Conservation (phyloP, 768 basidiomycete genomes). For the Phylloporus arenicola region DNA sequence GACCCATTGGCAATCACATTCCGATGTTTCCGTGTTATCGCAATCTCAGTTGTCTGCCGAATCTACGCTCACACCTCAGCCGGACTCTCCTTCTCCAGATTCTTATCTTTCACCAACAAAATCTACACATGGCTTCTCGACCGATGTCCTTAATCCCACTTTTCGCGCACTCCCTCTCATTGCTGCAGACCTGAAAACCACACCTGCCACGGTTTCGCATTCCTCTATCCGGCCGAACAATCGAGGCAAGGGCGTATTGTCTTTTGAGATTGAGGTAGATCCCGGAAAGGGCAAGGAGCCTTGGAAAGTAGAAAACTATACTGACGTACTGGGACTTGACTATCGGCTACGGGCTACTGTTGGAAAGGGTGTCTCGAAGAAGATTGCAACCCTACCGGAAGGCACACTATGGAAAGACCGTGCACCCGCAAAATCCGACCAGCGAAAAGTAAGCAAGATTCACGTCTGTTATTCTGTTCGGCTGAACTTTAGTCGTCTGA, state of each 20-base stretch:
- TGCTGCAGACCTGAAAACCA: conserved; percentile 65
- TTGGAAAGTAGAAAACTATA: conserved; percentile 92
- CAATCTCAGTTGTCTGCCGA: conserved; percentile 24
- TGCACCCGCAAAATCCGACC: conserved; percentile 94
- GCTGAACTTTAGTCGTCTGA: conserved; percentile 32
- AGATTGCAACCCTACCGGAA: conserved; percentile 79
- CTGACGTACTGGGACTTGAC: conserved; percentile 88
- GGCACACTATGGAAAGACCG: conserved; percentile 95
- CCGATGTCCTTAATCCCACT: conserved; percentile 32
- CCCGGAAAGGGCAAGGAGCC: conserved; percentile 65
- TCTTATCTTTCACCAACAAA: conserved; percentile 28
- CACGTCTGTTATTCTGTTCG: neutral
- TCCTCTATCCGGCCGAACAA: conserved; percentile 88
- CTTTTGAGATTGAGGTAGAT: conserved; percentile 75
- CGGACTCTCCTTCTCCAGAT: conserved; percentile 27
- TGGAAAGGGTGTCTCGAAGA: conserved; percentile 69
- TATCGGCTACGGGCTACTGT: conserved; percentile 54
- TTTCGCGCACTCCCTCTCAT: conserved; percentile 74
- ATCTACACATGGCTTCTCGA: conserved; percentile 14
- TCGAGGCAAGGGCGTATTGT: conserved; percentile 85
- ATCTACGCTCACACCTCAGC: conserved; percentile 12
- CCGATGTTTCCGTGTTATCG: conserved; percentile 17
- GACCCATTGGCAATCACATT: conserved; percentile 20
- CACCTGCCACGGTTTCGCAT: conserved; percentile 64
- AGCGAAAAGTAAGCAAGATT: conserved; percentile 68